Evolutionary conservation across 805 yeast genomes (phyloP).

Genomic region (Candida insectorum): DNA sequence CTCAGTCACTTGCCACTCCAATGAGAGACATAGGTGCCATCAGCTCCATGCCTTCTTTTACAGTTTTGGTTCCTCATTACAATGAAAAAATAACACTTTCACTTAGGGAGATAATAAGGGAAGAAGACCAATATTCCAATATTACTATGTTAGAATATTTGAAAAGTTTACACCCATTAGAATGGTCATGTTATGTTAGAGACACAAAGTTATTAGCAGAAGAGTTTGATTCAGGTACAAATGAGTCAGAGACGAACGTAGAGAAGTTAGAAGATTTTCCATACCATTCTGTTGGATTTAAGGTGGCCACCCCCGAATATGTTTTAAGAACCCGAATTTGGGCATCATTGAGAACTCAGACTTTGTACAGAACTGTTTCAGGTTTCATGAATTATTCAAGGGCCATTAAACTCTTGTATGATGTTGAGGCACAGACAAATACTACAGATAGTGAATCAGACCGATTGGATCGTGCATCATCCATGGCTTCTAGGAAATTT

Average conservation of each 20-base stretch:
- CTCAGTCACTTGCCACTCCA: conserved; percentile 84
- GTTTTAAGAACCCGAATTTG: conserved; percentile 95
- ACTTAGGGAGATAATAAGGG: conserved; percentile 93
- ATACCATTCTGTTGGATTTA: conserved; percentile 94
- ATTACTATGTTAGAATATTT: conserved; percentile 90
- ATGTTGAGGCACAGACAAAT: conserved; percentile 78
- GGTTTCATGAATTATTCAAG: conserved; percentile 98
- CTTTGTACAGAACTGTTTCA: conserved; percentile 92
- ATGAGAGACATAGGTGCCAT: conserved; percentile 70
- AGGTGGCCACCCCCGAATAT: conserved; percentile 95
- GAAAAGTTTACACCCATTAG: conserved; percentile 93
- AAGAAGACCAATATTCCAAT: conserved; percentile 94
- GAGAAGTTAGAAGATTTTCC: conserved; percentile 76
- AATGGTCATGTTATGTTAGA: conserved; percentile 96
- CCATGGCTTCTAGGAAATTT: conserved; percentile 81
- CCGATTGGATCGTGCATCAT: conserved; percentile 43
- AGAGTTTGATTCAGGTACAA: conserved; percentile 60
- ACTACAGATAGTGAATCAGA: conserved; percentile 27
- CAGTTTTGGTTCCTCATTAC: conserved; percentile 94
- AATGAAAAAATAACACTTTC: conserved; percentile 90
- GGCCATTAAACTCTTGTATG: conserved; percentile 85
- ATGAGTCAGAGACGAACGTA: conserved; percentile 7
- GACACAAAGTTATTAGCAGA: conserved; percentile 95
- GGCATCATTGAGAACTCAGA: conserved; percentile 98
- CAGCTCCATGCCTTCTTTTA: conserved; percentile 72